Conservation (phyloP, 1,284 basidiomycete species). For the Hemileia vastatrix region DNA sequence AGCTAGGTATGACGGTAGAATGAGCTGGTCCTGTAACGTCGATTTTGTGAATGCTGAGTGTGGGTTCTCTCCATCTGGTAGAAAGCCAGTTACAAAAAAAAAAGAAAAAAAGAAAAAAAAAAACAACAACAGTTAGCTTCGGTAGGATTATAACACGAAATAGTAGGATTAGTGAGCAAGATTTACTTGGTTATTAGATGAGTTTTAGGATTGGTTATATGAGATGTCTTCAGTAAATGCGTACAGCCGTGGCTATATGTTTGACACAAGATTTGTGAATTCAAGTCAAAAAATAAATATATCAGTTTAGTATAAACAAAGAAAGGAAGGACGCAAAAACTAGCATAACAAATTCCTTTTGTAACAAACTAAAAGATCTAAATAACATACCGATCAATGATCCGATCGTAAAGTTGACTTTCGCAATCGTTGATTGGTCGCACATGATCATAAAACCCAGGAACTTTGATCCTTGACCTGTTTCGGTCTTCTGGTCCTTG, state of each 20-base stretch:
- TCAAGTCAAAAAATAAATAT: not conserved
- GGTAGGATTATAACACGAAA: slow-evolving; percentile 62
- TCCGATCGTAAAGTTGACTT: slow-evolving; percentile 39
- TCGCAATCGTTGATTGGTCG: slow-evolving; percentile 34
- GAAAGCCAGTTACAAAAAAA: slow-evolving; percentile 51
- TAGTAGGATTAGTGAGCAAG: slow-evolving; percentile 62
- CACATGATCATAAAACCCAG: slow-evolving; percentile 63
- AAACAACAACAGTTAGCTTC: slow-evolving; percentile 43
- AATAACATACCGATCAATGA: slow-evolving; percentile 21
- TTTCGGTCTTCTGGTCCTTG: slow-evolving; percentile 39
- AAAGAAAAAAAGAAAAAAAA: slow-evolving; percentile 37
- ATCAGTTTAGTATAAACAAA: not conserved
- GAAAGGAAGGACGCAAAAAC: slow-evolving; percentile 54
- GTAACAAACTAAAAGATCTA: not conserved
- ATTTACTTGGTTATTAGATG: slow-evolving; percentile 48
- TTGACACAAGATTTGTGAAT: not conserved
- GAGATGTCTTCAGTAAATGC: slow-evolving; percentile 28
- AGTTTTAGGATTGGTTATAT: slow-evolving; percentile 27
- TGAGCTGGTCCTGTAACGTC: slow-evolving; percentile 43
- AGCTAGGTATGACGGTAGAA: slow-evolving; percentile 77
- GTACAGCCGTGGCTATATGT: slow-evolving; percentile 12
- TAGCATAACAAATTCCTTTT: slow-evolving; percentile 61
- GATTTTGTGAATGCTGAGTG: slow-evolving; percentile 35
- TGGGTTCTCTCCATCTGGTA: slow-evolving; percentile 19
- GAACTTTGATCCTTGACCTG: slow-evolving; percentile 55